These are phyloP conservation scores for Limnanthes douglasii DNA, from an alignment of 345 rosid genomes.

Conservation along the genomic window DNA sequence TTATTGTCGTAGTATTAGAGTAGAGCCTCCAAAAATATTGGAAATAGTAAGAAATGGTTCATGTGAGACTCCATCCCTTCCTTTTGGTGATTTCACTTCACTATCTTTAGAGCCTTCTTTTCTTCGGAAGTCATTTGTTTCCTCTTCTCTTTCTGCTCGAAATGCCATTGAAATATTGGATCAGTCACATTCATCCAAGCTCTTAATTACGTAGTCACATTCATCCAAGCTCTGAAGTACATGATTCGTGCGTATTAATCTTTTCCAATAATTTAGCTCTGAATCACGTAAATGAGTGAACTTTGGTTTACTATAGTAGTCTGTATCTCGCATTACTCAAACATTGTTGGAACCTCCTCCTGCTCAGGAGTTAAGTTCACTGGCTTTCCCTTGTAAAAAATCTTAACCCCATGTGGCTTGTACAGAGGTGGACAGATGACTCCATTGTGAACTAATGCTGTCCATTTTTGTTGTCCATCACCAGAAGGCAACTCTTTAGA, in stretches of 20 bases:
- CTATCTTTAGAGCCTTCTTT: no score
- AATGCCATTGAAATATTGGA: slow-evolving; percentile 88
- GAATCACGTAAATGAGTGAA: no score
- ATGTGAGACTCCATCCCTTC: no score
- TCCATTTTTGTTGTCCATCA: slow-evolving; percentile 83
- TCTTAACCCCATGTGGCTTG: slow-evolving; percentile 57
- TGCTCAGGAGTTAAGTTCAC: slow-evolving; percentile 50
- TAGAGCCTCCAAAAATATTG: no score
- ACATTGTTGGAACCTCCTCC: slow-evolving; percentile 63
- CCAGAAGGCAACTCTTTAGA: slow-evolving; percentile 43
- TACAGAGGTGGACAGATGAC: slow-evolving; percentile 73
- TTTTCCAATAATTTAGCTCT: slow-evolving; percentile 83
- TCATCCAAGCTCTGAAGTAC: slow-evolving; percentile 58
- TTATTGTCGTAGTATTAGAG: no score
- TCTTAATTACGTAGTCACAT: slow-evolving; percentile 82
- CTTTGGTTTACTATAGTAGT: slow-evolving; percentile 66
- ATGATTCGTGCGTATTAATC: slow-evolving; percentile 72
- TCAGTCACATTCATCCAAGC: no score
- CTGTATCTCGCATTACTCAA: slow-evolving; percentile 93
- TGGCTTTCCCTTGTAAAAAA: slow-evolving; percentile 40
- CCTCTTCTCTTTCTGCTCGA: slow-evolving; percentile 88
- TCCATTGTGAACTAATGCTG: slow-evolving; percentile 60
- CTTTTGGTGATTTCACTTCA: no score
- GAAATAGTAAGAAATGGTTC: no score
- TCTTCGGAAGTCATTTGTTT: slow-evolving; percentile 91